Percentiles rank a stretch among this genome's conserved stretches.
Conservation (phyloP, 257 asterid genomes). For the Solanum sitiens region DNA sequence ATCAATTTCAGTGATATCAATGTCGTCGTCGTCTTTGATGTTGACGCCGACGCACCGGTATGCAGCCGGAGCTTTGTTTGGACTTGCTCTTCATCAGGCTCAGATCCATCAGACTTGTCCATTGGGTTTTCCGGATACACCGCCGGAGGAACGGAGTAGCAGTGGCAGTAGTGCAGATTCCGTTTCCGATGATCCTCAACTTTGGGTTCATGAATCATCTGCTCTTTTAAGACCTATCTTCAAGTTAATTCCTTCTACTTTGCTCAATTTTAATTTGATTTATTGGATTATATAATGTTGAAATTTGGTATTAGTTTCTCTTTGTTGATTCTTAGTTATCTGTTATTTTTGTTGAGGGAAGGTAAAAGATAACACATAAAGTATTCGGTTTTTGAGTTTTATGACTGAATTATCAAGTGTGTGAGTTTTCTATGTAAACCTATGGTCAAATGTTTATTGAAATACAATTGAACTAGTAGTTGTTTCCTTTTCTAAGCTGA, state of each 20-base stretch:
- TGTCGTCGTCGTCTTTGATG: slow-evolving; percentile 34
- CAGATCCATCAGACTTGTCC: slow-evolving; percentile 70
- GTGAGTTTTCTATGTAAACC: background rate
- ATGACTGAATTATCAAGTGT: background rate
- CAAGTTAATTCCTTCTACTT: slow-evolving; percentile 24
- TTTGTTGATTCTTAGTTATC: background rate
- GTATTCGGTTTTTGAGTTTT: background rate
- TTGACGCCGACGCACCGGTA: slow-evolving; percentile 54
- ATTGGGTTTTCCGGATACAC: slow-evolving; percentile 37
- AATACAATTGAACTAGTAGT: background rate
- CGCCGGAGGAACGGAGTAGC: slow-evolving; percentile 18
- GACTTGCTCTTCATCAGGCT: slow-evolving; percentile 63
- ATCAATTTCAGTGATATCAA: background rate
- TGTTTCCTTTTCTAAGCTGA: background rate
- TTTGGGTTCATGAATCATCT: slow-evolving; percentile 61
- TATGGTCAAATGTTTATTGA: background rate
- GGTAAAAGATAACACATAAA: background rate
- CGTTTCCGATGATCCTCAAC: slow-evolving; percentile 53
- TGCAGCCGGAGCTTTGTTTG: slow-evolving; percentile 76
- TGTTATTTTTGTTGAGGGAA: background rate
- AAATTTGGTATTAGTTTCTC: background rate
- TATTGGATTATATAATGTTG: background rate
- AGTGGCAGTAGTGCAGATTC: slow-evolving; percentile 50
- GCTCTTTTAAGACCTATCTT: slow-evolving; percentile 66
- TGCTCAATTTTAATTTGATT: background rate